Evolutionary conservation across 345 rosid species (phyloP).

Genomic region (Angophora floribunda): DNA sequence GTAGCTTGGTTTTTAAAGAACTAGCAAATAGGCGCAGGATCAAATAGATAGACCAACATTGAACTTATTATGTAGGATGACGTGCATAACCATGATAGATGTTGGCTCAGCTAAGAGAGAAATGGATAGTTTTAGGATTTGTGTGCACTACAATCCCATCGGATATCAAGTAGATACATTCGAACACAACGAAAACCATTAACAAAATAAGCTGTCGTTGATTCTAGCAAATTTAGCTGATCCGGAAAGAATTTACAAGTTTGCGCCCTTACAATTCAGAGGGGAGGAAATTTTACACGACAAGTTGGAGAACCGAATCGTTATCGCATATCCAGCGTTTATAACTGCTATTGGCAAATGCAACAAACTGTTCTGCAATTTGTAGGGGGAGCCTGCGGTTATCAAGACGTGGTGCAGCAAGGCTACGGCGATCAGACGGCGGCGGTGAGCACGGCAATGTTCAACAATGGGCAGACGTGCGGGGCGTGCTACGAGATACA

Average conservation of each 20-base stretch:
- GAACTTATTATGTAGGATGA: neutral
- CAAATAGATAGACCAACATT: neutral
- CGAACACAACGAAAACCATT: neutral
- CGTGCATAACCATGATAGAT: neutral
- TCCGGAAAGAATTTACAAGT: neutral
- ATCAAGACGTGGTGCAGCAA: conserved; percentile 19
- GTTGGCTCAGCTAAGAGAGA: neutral
- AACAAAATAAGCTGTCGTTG: neutral
- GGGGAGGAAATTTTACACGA: neutral
- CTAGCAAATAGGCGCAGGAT: neutral
- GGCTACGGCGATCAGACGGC: conserved; percentile 40
- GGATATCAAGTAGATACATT: neutral
- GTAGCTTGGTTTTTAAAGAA: neutral
- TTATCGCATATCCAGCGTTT: neutral
- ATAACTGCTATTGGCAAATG: neutral
- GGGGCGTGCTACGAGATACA: conserved; percentile 49
- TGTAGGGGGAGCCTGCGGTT: conserved; percentile 48
- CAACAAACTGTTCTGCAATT: neutral
- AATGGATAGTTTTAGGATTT: neutral
- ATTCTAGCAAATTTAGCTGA: neutral
- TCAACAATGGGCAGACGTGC: conserved; percentile 32
- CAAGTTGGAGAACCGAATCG: neutral
- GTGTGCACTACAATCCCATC: neutral
- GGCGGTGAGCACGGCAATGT: conserved; percentile 34
- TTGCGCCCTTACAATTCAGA: neutral